Base-by-base conservation (phyloP, 345 rosid genomes). In the Citrus sinensis region DNA sequence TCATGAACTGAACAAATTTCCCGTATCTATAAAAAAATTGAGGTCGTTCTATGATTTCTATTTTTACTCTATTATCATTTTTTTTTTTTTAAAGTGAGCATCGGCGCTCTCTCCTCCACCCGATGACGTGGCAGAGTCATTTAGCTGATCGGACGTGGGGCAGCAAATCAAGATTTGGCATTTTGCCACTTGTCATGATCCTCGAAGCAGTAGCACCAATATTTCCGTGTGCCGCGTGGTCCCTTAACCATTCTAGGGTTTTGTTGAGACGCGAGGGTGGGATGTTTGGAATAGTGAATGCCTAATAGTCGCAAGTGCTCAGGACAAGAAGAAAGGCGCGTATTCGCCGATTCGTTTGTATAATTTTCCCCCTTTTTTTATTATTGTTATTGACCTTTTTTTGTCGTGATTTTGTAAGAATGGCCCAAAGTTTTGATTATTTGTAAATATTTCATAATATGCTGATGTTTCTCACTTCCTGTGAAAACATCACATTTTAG, bases 311-410 rank as follows among this genome's bases (percentile, higher is more conserved):
- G 71, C 60, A 46, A 3, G 24, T 65, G 62, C 32, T 30, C 8
- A 49, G 16, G 78, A 49, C 77, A 39, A 49, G 60, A 39, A 49
- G 40, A 51, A 64, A 64, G 78, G 71, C 62, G 71, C 17, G 78
- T 30, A 51, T 2, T 74, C 70, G 70, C 78, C 78, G 61, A 6
- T 64, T 63, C 5, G 4, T 64, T 49, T 19, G 27, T 64, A 40
- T 29, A 42, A 35, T 59, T 59, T 30, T 49, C 9, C 13, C 22
- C 20, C 0, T 14, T 62, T 46, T 42, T 46, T 9, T 42, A 4
- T 54, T 14, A 16, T 54, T 54, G 22, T 17, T 27, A 9, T 20
- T 9, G 1, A 40, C 37, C 32, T 29, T 63, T 63, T 42, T 20
- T 64, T 22, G n/a, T 63, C 51, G 3, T 2, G 13, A 22, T 20